A percentile compares a stretch with the other conserved stretches of the same genome.
Conservation (phyloP, 495 filamentous ascomycete genomes). For the Cenococcum geophilum region DNA sequence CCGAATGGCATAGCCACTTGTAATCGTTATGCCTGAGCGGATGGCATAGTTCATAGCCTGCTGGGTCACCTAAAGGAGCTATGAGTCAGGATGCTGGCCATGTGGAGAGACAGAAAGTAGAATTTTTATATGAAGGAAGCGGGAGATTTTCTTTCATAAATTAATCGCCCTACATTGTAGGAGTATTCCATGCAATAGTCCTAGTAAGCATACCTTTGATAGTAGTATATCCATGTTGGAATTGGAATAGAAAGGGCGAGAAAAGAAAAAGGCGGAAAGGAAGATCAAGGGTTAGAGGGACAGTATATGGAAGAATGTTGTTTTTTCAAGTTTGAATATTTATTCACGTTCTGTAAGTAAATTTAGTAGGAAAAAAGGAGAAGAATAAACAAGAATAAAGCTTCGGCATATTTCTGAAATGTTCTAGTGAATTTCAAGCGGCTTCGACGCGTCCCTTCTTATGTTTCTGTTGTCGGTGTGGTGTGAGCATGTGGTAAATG, state of each 20-base stretch:
- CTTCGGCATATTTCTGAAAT: background rate
- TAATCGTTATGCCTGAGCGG: constrained; percentile 73
- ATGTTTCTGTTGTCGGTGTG: background rate
- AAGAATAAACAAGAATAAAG: background rate
- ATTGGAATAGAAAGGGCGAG: background rate
- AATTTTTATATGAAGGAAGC: background rate
- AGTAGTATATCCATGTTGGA: background rate
- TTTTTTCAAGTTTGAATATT: background rate
- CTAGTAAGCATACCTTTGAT: background rate
- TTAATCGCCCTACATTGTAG: no score
- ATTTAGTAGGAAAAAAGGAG: background rate
- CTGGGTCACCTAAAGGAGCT: constrained; percentile 52
- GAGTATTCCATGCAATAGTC: no score
- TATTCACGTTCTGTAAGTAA: no score
- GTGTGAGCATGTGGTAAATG: background rate
- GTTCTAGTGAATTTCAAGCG: background rate
- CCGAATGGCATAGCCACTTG: constrained; percentile 74
- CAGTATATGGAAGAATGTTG: background rate
- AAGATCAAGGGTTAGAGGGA: background rate
- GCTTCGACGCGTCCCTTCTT: background rate
- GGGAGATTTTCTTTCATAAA: background rate
- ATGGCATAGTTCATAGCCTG: constrained; percentile 93
- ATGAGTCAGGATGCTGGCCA: background rate
- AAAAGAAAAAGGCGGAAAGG: background rate
- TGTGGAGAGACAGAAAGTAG: background rate